Evolutionary conservation across 495 filamentous ascomycete genomes (phyloP).

Genomic region (Penicillium canariense): DNA sequence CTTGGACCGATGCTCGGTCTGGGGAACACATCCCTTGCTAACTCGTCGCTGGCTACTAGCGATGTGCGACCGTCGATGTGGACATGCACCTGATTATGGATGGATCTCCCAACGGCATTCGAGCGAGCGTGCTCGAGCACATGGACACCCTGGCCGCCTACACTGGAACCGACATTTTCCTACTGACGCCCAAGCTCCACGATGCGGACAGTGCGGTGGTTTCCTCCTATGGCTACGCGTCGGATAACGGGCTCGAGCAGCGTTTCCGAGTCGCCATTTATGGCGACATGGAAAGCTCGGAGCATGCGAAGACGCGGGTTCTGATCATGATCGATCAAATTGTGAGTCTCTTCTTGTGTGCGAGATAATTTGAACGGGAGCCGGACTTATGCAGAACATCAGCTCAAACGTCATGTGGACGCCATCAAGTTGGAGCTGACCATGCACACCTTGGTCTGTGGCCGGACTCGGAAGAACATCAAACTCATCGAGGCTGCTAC

Average conservation of each 20-base stretch:
- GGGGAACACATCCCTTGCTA: conserved; percentile 22
- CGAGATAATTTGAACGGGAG: neutral
- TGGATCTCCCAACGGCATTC: conserved; percentile 58
- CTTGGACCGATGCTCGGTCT: conserved; percentile 4
- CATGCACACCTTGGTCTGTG: conserved; percentile 85
- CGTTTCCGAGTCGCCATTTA: conserved; percentile 90
- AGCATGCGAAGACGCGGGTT: conserved; percentile 94
- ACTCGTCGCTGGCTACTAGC: conserved; percentile 49
- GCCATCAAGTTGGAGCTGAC: conserved; percentile 78
- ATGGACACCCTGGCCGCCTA: conserved; percentile 78
- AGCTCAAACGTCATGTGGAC: conserved; percentile 87
- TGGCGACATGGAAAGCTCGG: conserved; percentile 89
- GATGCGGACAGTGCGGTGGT: conserved; percentile 51
- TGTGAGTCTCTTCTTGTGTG: conserved; percentile 55
- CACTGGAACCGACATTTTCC: conserved; percentile 94
- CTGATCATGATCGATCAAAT: conserved; percentile 97
- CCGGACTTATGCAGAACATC: conserved; percentile 31
- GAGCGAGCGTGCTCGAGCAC: conserved; percentile 73
- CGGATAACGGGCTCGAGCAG: conserved; percentile 69
- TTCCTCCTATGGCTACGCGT: conserved; percentile 62
- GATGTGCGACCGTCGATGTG: conserved; percentile 87
- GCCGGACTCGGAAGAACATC: conserved; percentile 90
- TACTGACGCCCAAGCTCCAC: conserved; percentile 73
- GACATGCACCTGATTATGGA: conserved; percentile 85
- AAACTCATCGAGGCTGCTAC: conserved; percentile 93